phyloP scores from a whole-genome alignment of 225 moss, liverwort and hornwort species.

The Bryum argenteum region DNA sequence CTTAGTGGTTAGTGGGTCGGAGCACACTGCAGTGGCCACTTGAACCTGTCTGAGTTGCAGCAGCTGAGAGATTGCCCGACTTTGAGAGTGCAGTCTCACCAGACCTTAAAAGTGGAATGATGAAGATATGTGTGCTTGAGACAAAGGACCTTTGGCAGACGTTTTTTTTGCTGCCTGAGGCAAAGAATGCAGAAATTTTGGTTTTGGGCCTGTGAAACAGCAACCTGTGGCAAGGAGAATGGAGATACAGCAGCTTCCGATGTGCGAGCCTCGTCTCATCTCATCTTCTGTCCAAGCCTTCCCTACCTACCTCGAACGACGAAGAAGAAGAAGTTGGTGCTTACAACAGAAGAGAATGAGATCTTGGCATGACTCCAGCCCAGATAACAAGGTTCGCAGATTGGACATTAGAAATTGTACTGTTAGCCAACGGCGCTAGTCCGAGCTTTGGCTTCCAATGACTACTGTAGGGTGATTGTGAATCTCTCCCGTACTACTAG shows the following conservation, averaged over 20 bases:
- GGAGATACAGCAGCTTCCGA: conserved; percentile 47
- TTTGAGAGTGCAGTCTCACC: conserved; percentile 27
- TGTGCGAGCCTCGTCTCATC: conserved; percentile 42
- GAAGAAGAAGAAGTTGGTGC: conserved; percentile 48
- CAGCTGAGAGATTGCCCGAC: conserved; percentile 20
- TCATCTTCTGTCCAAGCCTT: conserved; percentile 29
- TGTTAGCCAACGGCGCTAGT: conserved; percentile 40
- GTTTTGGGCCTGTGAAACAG: conserved; percentile 43
- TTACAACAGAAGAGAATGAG: conserved; percentile 28
- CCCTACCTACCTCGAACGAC: conserved; percentile 38
- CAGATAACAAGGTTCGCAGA: conserved; percentile 39
- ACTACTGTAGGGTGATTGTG: conserved; percentile 41
- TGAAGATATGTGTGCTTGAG: conserved; percentile 53
- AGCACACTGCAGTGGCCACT: conserved; percentile 89
- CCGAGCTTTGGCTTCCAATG: conserved; percentile 36
- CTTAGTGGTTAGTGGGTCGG: conserved; percentile 74
- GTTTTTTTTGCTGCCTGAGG: conserved; percentile 49
- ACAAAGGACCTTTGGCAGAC: conserved; percentile 40
- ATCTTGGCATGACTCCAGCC: conserved; percentile 41
- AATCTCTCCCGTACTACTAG: conserved; percentile 36
- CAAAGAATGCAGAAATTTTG: conserved; percentile 51
- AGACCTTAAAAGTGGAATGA: conserved; percentile 30
- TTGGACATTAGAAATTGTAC: conserved; percentile 41
- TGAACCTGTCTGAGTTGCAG: conserved; percentile 31
- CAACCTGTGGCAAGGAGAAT: conserved; percentile 40